Evolutionary conservation across 177 flowering plant genomes (phyloP), one percentile per base, ranked within the genome.

Genomic region (Vitis hybrid): DNA sequence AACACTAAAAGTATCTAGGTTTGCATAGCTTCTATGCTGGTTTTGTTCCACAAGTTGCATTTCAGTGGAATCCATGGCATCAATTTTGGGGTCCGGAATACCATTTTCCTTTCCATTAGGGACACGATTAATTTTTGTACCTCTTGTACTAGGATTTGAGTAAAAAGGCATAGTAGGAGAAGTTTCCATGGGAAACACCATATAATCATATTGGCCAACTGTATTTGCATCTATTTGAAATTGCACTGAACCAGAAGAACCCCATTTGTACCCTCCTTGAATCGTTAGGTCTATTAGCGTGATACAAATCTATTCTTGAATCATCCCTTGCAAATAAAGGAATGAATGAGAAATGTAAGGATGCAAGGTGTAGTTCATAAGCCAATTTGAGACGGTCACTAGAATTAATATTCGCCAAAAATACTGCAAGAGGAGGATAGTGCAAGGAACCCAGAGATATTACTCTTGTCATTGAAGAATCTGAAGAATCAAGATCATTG

Each of bases 401-500:
- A 71, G 94, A 71, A 59, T 85, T 89, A 63, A 77, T 81, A 84
- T 86, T 83, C 26, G 95, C 84, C 55, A 90, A 68, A 80, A 83
- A 84, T 45, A 96, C 91, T 67, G 94, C 83, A 66, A 98, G 97
- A 67, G 98, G 94, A 70, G 98, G 97, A 81, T 92, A 93, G 34
- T 78, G 88, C 83, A 89, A 75, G 74, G 90, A 93, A 66, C 97
- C 93, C 15, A 73, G 85, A 63, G 94, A 90, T 22, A 97, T 96
- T 74, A 98, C 99, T 0, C 70, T 70, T 14, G 95, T 83, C 93
- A 93, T 90, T 56, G 91, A 78, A 53, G 93, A 84, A 83, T 96
- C 99, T 69, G 97, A 87, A 49, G 92, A 82, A 76, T 96, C 94
- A 70, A 92, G 89, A 71, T 96, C 99, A 83, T 89, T 93, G 76